Conservation (phyloP, 768 basidiomycete species). For the Phanerochaete sordida region DNA sequence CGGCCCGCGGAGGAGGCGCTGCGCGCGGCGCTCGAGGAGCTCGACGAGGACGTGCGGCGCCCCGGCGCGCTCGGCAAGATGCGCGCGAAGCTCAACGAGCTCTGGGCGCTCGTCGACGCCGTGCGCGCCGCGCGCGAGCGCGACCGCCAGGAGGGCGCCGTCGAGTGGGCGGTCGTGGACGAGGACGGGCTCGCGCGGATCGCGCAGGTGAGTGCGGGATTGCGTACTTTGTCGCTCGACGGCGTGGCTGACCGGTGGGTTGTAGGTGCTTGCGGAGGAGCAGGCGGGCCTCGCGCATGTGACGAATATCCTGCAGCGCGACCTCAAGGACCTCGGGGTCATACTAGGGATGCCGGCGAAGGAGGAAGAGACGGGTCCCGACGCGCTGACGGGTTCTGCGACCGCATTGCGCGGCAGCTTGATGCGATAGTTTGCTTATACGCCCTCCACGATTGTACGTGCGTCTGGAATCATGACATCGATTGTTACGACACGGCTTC, state of each 20-base stretch:
- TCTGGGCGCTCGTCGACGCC: conserved; percentile 83
- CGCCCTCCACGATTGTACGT: neutral
- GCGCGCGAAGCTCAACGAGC: conserved; percentile 72
- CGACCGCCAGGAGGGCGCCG: conserved; percentile 41
- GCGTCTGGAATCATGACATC: too few relatives aligned
- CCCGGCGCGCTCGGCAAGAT: conserved; percentile 53
- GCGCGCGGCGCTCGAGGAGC: conserved; percentile 64
- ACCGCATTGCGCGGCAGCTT: conserved; percentile 10
- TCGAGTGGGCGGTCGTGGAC: conserved; percentile 84
- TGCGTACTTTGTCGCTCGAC: neutral
- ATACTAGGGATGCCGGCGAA: conserved; percentile 40
- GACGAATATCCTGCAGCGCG: conserved; percentile 66
- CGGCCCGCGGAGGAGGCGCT: conserved; percentile 79
- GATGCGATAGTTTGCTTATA: conserved; percentile 4
- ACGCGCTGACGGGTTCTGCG: conserved; percentile 12
- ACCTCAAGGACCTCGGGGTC: conserved; percentile 61
- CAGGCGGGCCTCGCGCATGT: conserved; percentile 79
- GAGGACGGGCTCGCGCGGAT: conserved; percentile 80
- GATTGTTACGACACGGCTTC: too few relatives aligned
- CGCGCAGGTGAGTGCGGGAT: conserved; percentile 49
- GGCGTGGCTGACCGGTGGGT: conserved; percentile 3
- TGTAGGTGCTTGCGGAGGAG: conserved; percentile 70
- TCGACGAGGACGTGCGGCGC: conserved; percentile 66
- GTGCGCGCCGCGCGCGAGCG: conserved; percentile 56
- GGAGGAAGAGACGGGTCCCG: conserved; percentile 27